Base-by-base conservation (phyloP, 805 yeast species). In the Saturnispora diversa region DNA sequence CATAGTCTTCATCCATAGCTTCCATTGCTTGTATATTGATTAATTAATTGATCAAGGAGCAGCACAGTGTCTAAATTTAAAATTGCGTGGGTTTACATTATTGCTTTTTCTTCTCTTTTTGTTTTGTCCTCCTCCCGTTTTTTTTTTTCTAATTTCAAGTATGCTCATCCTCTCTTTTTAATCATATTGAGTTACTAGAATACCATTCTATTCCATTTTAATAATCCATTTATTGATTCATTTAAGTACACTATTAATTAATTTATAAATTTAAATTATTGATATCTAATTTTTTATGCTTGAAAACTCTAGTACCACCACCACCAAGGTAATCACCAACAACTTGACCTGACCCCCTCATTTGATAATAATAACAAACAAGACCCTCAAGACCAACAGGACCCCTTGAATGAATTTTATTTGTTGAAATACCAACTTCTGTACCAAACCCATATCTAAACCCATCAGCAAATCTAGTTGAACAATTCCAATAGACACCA, bases 391-490 rank as follows among this genome's bases (percentile, higher is more conserved):
- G 70, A 2, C 99, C 99, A 25, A 92, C 97, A 12, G 98, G 99
- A 2, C 99, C 99, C 54, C 99, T 74, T 8, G 98, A 95, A 59
- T 92, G 99, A 47, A 92, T 86, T 61, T 92, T 92, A 58, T 90
- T 88, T 33, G 98, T 92, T 36, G 95, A 82, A 44, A 92, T 90
- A 26, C 99, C 99, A 13, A 92, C 98, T 62, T 92, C 99, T 5
- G 99, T 82, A 39, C 99, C 99, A 58, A 94, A 92, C 0, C 99
- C 99, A 56, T 90, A 92, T 59, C 98, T 75, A 71, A 85, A 92
- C 3, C 99, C 99, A 62, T 92, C 99, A 6, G 99, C 97, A 65
- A 92, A 92, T 56, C 99, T 71, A 7, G 97, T 86, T 16, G 95
- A 84, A 37, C 94, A 90, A 58, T 92, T 92, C 97, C 97, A 90